Evolutionary conservation across 108 stramenopile species (phyloP).

Genomic region (Skeletonema menzelii): DNA sequence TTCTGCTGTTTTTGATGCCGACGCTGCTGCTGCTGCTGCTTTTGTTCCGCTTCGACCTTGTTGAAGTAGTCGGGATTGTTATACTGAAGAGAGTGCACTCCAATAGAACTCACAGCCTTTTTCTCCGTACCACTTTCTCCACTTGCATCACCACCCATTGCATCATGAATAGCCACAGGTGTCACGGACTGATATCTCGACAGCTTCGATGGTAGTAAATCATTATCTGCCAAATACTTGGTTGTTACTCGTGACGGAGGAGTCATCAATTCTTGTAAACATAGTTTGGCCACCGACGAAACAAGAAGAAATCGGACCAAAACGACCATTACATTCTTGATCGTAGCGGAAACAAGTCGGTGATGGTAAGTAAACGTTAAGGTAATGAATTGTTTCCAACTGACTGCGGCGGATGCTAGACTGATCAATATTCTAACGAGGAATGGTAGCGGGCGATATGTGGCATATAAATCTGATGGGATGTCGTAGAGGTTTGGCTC

Average conservation of each 20-base stretch:
- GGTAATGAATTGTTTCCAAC: constrained; percentile 2
- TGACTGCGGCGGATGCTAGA: constrained; percentile 14
- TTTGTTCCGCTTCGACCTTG: constrained; percentile 5
- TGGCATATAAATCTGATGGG: constrained; percentile 47
- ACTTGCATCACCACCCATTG: not conserved
- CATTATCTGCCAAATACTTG: constrained; percentile 40
- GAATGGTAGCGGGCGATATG: constrained; percentile 55
- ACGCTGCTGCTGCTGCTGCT: not conserved
- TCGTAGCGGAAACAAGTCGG: constrained; percentile 54
- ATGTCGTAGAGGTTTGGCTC: constrained; percentile 65
- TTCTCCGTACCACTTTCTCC: not conserved
- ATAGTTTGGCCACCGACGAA: constrained; percentile 18
- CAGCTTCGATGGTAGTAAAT: constrained; percentile 56
- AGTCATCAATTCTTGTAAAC: constrained; percentile 59
- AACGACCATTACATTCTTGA: not conserved
- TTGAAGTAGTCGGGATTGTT: not conserved
- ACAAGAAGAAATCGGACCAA: constrained; percentile 22
- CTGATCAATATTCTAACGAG: constrained; percentile 23
- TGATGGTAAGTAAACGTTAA: constrained; percentile 70
- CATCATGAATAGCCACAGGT: not conserved
- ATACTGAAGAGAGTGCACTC: constrained; percentile 63
- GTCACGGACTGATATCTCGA: constrained; percentile 54
- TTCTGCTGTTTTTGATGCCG: not conserved
- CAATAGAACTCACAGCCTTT: constrained; percentile 19
- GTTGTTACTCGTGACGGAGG: constrained; percentile 66